Base-by-base conservation (phyloP, 1,284 basidiomycete species). In the Porogramme epimiltina region DNA sequence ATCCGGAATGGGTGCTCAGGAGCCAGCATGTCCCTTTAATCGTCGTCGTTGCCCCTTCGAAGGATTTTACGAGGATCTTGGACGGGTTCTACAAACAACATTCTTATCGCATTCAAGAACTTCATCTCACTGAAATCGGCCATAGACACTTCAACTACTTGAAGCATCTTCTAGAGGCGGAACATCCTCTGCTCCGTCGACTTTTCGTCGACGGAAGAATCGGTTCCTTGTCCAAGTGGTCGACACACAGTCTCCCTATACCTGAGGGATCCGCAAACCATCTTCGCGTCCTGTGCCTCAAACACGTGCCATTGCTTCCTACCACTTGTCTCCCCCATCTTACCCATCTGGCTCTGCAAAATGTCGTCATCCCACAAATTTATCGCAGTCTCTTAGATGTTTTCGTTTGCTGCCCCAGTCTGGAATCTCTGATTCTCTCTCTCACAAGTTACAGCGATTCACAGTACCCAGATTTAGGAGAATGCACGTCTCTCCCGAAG, bases 121-220 rank as follows among this genome's bases (percentile, higher is more conserved):
- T 51, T 15, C 50, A 47, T 11, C 4, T 51, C 9, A 42, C 33
- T 15, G 33, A 46, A 3, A 26, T 51, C 24, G 44, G 45, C 3
- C 50, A 51, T 22, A 31, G 33, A 15, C 40, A 46, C 19, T 37
- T 46, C 28, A 42, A 51, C 8, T 47, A 42, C n/a, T 20, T 51
- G 24, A 23, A 43, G 6, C 40, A 46, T 8, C 24, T 47, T 9
- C 38, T 23, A 1, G 33, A 42, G 28, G 18, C 18, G n/a, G 33
- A 42, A 2, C 26, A 24, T 10, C 45, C 39, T 19, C 18, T 4
- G 19, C 34, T 51, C 23, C 19, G 10, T 18, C 34, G 38, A 6
- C 45, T 41, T 20, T 26, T 38, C 24, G 8, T 51, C 20, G 20
- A 42, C n/a, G 45, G 50, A 18, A 36, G 45, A 26, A 13, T 33